These are phyloP conservation scores for Lavandula angustifolia DNA, from an alignment of 257 asterid species.

Conservation along the genomic window DNA sequence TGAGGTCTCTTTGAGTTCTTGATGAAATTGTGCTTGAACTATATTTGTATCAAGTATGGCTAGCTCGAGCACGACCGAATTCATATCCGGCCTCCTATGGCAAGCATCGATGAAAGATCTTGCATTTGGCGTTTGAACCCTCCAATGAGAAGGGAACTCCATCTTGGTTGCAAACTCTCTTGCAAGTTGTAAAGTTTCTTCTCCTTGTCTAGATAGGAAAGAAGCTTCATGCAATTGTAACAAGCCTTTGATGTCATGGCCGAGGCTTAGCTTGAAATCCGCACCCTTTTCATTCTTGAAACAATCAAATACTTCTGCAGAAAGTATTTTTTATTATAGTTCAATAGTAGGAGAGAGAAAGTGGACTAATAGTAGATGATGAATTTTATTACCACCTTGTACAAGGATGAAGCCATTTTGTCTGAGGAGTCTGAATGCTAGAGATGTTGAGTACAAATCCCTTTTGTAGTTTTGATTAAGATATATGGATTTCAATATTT, in stretches of 20 bases:
- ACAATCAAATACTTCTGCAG: constrained; percentile 2
- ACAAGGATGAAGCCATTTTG: not conserved
- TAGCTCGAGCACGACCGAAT: not conserved
- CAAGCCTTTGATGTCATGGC: constrained; percentile 14
- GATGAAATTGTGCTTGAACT: constrained; percentile 1
- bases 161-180: not conserved
- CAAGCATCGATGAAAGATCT: constrained; percentile 5
- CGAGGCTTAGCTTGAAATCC: not conserved
- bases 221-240: constrained; percentile 17
- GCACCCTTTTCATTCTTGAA: constrained; percentile 7
- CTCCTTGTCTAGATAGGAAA: not conserved
- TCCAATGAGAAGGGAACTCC: constrained; percentile 19
- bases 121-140: not conserved
- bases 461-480: not conserved
- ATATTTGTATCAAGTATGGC: constrained; percentile 1
- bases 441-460: constrained; percentile 17
- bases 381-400: constrained; percentile 14
- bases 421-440: constrained; percentile 18
- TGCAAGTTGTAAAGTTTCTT: not conserved
- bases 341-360: not conserved
- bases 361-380: no score
- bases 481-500: not conserved
- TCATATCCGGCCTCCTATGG: not conserved
- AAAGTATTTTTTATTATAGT: no score
- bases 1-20: constrained; percentile 16